These are phyloP conservation scores for Chaetothyriales sp. DNA, from an alignment of 2,329 filamentous ascomycete species.

Conservation along the genomic window DNA sequence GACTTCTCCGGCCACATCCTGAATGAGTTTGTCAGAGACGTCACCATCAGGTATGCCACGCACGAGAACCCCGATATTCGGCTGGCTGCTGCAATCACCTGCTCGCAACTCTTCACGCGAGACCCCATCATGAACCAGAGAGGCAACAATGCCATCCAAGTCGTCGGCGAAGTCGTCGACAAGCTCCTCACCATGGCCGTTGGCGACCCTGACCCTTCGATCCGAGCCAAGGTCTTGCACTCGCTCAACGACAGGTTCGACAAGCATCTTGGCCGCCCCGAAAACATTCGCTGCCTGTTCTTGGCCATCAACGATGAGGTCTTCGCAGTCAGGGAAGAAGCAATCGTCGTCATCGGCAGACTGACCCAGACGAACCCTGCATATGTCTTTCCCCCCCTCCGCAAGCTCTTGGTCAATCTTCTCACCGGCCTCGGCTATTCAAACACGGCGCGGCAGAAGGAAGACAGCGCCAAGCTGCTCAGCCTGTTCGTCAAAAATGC, in stretches of 20 bases:
- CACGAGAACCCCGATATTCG: conserved; percentile 88
- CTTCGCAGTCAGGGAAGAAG: conserved; percentile 82
- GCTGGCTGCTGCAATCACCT: conserved; percentile 87
- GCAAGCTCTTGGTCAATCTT: conserved; percentile 90
- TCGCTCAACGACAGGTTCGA: conserved; percentile 91
- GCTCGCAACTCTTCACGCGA: conserved; percentile 91
- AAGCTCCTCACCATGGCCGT: conserved; percentile 90
- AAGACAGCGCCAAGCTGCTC: conserved; percentile 87
- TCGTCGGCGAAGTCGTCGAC: conserved; percentile 95
- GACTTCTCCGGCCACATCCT: conserved; percentile 84
- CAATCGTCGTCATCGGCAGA: conserved; percentile 91
- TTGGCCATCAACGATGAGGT: conserved; percentile 91
- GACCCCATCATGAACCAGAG: conserved; percentile 98
- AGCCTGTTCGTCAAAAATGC: conserved; percentile 88
- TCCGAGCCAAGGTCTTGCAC: conserved; percentile 73
- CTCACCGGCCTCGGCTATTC: conserved; percentile 94
- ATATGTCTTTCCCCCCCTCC: conserved; percentile 89
- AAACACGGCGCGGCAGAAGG: conserved; percentile 84
- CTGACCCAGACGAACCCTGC: conserved; percentile 84
- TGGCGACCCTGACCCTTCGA: conserved; percentile 78
- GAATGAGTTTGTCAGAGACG: conserved; percentile 96
- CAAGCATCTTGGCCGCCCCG: conserved; percentile 87
- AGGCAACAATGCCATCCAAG: conserved; percentile 89
- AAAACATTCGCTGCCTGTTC: conserved; percentile 92
- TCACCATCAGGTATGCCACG: conserved; percentile 95